Evolutionary conservation across 2,329 filamentous ascomycete species (phyloP), one percentile per base, ranked within the genome.

Genomic region (Chalaropsis ovoidea): DNA sequence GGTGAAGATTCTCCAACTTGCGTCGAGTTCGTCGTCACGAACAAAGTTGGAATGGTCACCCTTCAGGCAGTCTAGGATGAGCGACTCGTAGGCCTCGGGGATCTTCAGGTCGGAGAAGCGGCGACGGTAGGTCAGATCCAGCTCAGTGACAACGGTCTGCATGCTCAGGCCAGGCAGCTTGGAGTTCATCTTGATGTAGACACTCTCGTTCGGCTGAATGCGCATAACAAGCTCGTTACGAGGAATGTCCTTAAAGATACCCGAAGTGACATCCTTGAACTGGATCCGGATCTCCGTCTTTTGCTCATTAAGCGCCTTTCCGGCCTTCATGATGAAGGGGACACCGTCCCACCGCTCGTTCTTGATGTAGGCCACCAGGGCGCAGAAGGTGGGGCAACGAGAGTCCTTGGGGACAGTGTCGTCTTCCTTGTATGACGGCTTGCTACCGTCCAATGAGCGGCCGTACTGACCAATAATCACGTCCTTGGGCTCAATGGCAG

Each of bases 181-280:
- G 39, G 93, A 97, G 87, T 99, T 99, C 94, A 99, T 99, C 86
- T 99, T 99, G 78, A 97, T 95, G 80, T 99, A 99, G 71, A 99
- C 92, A 75, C 90, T 95, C 83, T 99, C 94, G 80, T 99, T 99
- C 72, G 94, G 94, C 81, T 99, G 94, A 70, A 99, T 95, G 71
- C 94, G 92, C 81, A 99, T 96, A 73, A 99, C 94, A 70, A 99
- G 88, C 80, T 99, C 94, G 81, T 99, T 99, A 71, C 95, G 88
- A 68, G 94, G 95, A 74, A 99, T 99, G 76, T 99, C 93, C 84
- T 97, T 97, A 82, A 99, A 99, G 77, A 99, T 99, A 71, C 95
- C 94, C 61, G 92, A 96, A 24, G 94, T 97, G 70, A 99, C 94
- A 75, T 99, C 94, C 82, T 96, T 96, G 86, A 96, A 99, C 77